Percentiles rank a stretch among this genome's conserved stretches.
These are phyloP conservation scores for Leccinum sublutescens DNA, from an alignment of 768 basidiomycete genomes.

Conservation along the genomic window DNA sequence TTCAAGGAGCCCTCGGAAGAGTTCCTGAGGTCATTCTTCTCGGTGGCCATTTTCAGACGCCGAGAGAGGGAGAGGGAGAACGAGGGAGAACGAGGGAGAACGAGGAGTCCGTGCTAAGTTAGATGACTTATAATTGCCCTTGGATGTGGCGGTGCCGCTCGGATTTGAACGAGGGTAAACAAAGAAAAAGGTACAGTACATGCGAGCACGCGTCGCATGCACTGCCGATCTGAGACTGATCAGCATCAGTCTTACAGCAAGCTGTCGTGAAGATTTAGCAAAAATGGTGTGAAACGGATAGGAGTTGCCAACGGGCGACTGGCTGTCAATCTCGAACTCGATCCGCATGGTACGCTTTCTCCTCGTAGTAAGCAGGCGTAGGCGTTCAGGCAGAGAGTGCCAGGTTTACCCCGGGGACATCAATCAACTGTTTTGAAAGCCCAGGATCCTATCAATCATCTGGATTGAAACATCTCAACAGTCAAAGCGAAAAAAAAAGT, in stretches of 20 bases:
- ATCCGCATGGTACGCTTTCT: not conserved
- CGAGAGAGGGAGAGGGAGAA: not conserved
- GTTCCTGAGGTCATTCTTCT: conserved; percentile 21
- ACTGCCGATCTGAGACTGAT: not conserved
- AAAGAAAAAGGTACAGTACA: not conserved
- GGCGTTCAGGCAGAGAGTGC: not conserved
- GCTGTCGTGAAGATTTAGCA: not conserved
- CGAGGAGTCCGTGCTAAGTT: not conserved
- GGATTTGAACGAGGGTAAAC: not conserved
- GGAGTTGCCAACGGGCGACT: no score
- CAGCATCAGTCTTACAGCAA: not conserved
- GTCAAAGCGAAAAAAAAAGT: not conserved
- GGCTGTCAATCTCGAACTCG: not conserved
- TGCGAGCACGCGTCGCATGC: not conserved
- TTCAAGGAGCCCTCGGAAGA: conserved; percentile 17
- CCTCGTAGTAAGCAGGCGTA: no score
- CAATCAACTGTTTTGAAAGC: no score
- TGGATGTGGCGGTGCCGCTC: not conserved
- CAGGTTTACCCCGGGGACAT: no score
- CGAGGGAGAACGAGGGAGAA: not conserved
- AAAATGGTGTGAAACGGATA: not conserved
- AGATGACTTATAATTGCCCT: not conserved
- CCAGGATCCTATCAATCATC: no score
- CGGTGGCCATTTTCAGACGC: conserved; percentile 12
- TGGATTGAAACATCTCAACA: not conserved